phyloP scores from a whole-genome alignment of 2,329 filamentous ascomycete species.

The Neodidymelliopsis sp. region DNA sequence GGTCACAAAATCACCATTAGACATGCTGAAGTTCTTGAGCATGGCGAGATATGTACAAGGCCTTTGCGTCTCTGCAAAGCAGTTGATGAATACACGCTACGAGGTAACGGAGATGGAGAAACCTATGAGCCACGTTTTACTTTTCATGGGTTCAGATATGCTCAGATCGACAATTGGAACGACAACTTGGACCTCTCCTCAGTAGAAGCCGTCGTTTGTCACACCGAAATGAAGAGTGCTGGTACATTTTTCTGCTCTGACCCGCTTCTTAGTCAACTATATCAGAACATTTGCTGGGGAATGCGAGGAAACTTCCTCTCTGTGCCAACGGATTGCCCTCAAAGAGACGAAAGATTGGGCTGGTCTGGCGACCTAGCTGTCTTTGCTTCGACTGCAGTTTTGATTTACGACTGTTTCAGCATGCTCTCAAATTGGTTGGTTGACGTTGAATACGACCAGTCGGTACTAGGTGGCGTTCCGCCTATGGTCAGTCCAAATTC shows the following conservation, averaged over 20 bases:
- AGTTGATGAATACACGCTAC: not conserved
- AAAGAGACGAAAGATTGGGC: constrained; percentile 61
- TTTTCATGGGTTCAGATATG: constrained; percentile 7
- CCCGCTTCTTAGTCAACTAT: constrained; percentile 55
- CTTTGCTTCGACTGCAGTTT: constrained; percentile 58
- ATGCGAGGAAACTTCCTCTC: constrained; percentile 64
- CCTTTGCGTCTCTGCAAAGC: constrained; percentile 4
- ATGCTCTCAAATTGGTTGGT: constrained; percentile 1
- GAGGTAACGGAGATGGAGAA: not conserved
- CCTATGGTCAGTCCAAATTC: constrained; percentile 5
- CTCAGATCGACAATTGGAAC: constrained; percentile 4
- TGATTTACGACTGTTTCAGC: not conserved
- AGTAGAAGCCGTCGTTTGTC: constrained; percentile 1
- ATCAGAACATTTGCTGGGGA: constrained; percentile 62
- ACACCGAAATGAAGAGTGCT: constrained; percentile 3
- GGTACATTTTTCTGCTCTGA: constrained; percentile 6
- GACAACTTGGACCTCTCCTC: not conserved
- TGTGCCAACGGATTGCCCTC: constrained; percentile 56
- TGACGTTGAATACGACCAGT: not conserved
- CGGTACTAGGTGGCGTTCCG: not conserved
- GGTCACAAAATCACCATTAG: not conserved
- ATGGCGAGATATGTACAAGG: constrained; percentile 1
- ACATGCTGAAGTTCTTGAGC: constrained; percentile 7
- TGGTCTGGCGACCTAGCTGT: constrained; percentile 62
- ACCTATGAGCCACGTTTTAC: constrained; percentile 6